A percentile compares a stretch with the other conserved stretches of the same genome.
Conservation (phyloP, 2,329 filamentous ascomycete species). For the Ophiostoma populinum region DNA sequence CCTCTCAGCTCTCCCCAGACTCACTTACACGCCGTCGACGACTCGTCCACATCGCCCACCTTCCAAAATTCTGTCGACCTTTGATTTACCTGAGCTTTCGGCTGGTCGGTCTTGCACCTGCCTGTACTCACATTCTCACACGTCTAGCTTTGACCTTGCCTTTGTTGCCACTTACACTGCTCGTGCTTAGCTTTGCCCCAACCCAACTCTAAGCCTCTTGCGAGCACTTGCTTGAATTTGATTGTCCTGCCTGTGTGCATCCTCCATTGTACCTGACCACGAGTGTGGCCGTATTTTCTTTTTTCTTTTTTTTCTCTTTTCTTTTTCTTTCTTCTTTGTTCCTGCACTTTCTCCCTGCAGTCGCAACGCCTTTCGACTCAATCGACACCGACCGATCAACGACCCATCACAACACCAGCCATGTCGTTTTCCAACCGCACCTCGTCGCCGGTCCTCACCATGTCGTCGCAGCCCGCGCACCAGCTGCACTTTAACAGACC, state of each 20-base stretch:
- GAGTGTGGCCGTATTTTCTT: not conserved
- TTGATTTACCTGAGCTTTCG: too few relatives aligned
- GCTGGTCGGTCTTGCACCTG: too few relatives aligned
- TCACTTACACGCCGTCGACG: too few relatives aligned
- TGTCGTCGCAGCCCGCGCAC: slow-evolving; percentile 26
- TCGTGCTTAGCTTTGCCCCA: slow-evolving; percentile 5
- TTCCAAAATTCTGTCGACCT: too few relatives aligned
- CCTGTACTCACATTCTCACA: slow-evolving; percentile 1
- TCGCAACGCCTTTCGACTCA: not conserved
- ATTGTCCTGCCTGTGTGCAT: too few relatives aligned
- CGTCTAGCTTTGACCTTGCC: not conserved
- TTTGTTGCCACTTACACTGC: slow-evolving; percentile 7
- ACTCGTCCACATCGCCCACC: too few relatives aligned
- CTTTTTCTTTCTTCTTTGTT: not conserved
- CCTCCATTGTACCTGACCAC: too few relatives aligned
- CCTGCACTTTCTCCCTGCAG: not conserved
- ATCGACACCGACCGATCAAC: not conserved
- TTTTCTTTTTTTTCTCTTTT: not conserved
- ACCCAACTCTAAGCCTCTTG: too few relatives aligned
- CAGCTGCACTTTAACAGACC: slow-evolving; percentile 23
- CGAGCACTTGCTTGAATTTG: too few relatives aligned
- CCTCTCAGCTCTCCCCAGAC: too few relatives aligned
- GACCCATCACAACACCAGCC: slow-evolving; percentile 5
- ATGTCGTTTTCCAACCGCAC: slow-evolving; percentile 29
- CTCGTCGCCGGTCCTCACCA: slow-evolving; percentile 30